These are phyloP conservation scores for Fusarium aywerte DNA, from an alignment of 2,329 filamentous ascomycete genomes.

Conservation along the genomic window DNA sequence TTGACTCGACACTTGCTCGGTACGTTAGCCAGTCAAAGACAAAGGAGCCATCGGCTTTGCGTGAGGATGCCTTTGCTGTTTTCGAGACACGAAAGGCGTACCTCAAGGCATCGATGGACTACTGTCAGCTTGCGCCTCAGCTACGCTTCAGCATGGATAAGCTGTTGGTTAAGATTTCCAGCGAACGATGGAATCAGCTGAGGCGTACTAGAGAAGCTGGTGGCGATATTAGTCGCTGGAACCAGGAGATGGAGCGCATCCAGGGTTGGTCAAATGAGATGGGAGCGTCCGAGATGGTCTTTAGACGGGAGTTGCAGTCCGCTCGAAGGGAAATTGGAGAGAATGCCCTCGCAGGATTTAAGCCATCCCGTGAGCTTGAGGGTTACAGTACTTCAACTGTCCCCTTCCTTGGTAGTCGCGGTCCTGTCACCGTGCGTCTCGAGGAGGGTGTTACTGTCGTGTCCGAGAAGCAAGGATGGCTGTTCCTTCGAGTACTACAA, in stretches of 20 bases:
- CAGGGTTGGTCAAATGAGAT: constrained; percentile 94
- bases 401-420: constrained; percentile 79
- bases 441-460: constrained; percentile 61
- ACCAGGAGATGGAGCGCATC: constrained; percentile 87
- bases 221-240: constrained; percentile 72
- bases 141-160: constrained; percentile 86
- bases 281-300: constrained; percentile 86
- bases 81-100: constrained; percentile 93
- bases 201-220: constrained; percentile 75
- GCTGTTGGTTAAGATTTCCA: constrained; percentile 84
- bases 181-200: constrained; percentile 90
- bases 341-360: constrained; percentile 72
- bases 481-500: constrained; percentile 82
- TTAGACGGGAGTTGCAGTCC: constrained; percentile 81
- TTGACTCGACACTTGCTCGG: constrained; percentile 82
- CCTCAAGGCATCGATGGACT: constrained; percentile 92
- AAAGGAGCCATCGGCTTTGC: constrained; percentile 89
- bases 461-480: constrained; percentile 92
- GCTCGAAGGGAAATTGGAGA: constrained; percentile 87
- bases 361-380: constrained; percentile 91
- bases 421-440: constrained; percentile 72
- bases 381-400: constrained; percentile 92
- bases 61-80: constrained; percentile 95
- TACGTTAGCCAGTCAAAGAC: constrained; percentile 89
- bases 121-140: constrained; percentile 87